These are phyloP conservation scores for Areca catechu DNA, from an alignment of 176 grass and related monocot species.

Conservation along the genomic window DNA sequence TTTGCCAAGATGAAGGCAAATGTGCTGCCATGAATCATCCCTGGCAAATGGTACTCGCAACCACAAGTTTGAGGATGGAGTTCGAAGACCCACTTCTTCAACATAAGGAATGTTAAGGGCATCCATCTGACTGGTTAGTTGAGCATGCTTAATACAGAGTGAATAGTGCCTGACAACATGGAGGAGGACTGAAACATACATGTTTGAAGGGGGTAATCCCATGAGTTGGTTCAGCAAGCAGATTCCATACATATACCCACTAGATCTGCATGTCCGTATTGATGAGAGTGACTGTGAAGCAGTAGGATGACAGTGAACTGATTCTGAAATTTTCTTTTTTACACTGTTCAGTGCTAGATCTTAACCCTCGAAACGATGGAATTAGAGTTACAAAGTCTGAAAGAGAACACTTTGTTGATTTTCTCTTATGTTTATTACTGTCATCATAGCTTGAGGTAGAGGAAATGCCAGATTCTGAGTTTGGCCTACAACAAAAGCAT, in stretches of 20 bases:
- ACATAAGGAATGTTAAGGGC: constrained; percentile 79
- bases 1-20: constrained; percentile 87
- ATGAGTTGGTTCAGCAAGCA: constrained; percentile 57
- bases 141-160: constrained; percentile 89
- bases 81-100: constrained; percentile 71
- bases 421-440: constrained; percentile 11
- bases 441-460: constrained; percentile 25
- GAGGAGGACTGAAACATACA: constrained; percentile 69
- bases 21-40: constrained; percentile 92
- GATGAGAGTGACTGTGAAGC: constrained; percentile 33
- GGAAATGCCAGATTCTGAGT: constrained; percentile 30
- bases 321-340: constrained; percentile 65
- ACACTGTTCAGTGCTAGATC: constrained; percentile 23
- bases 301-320: constrained; percentile 17
- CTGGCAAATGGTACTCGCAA: constrained; percentile 71
- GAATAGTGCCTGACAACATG: constrained; percentile 82
- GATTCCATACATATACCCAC: constrained; percentile 35
- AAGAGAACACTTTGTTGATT: constrained; percentile 52
- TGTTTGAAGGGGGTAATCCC: constrained; percentile 47
- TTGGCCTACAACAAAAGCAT: constrained; percentile 32
- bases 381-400: constrained; percentile 51
- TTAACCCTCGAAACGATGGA: constrained; percentile 52
- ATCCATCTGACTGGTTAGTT: constrained; percentile 95
- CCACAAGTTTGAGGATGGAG: constrained; percentile 83
- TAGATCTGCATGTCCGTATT: constrained; percentile 28